Base-by-base conservation (phyloP, 2,329 filamentous ascomycete species). In the Keithomyces neogunnii region DNA sequence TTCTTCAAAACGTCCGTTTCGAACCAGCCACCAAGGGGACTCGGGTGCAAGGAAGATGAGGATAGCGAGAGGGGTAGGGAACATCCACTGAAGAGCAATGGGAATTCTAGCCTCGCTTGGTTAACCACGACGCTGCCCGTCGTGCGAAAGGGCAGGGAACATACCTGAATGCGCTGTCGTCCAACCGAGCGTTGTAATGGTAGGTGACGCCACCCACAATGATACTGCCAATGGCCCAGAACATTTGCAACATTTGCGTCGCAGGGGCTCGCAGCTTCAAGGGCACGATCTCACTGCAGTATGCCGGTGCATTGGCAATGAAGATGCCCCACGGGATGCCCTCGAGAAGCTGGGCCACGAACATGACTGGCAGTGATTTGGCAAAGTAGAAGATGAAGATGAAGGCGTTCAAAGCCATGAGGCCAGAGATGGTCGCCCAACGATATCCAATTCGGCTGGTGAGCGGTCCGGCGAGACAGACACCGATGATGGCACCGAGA, bases 321-420 rank as follows among this genome's bases (percentile, higher is more conserved):
- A 84, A 84, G 57, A 83, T 74, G 28, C 81, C 80, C 81, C 81
- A 84, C 0, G 65, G 80, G 13, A 84, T 58, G 56, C 80, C 80
- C 63, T 82, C 78, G 46, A 84, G 69, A 30, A 79, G 67, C 66
- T 84, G 80, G 28, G 73, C 67, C 1, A 70, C 69, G 42, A 80
- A 71, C 50, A 76, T 66, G 54, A 76, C 56, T 2, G 62, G 42
- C 1, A 73, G 65, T 6, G 67, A 73, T 32, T 66, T 47, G 57
- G 60, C 44, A 9, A 6, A 47, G 31, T 33, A 33, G 13, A 47
- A 81, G 55, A 80, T 53, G 50, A 70, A 70, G 55, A 70, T 70
- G 53, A 66, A 66, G 53, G 57, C 63, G 51, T 69, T 70, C 51
- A 74, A 59, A 55, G 59, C 29, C 29, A 69, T 61, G 50, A 80